phyloP scores from a whole-genome alignment of 1,284 basidiomycete genomes.

The Puccinia coronata region DNA sequence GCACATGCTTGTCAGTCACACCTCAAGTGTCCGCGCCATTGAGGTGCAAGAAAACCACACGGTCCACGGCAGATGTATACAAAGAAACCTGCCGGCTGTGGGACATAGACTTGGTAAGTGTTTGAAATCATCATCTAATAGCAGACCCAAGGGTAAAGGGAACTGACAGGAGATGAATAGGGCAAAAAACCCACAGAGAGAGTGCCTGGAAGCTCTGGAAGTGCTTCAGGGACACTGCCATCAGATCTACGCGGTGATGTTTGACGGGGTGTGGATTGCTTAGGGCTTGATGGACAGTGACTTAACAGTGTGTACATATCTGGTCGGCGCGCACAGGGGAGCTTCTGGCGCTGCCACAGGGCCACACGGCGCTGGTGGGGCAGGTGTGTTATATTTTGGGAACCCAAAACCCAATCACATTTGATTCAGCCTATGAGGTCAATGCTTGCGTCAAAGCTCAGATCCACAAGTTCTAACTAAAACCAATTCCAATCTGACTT shows the following conservation, averaged over 20 bases:
- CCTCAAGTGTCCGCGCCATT: constrained; percentile 79
- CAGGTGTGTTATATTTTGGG: no score
- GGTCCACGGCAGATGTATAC: constrained; percentile 87
- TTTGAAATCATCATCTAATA: neutral
- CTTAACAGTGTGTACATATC: constrained; percentile 82
- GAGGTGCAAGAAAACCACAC: constrained; percentile 79
- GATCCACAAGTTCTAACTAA: no score
- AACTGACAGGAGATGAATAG: neutral
- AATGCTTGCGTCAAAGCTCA: no score
- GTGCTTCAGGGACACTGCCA: constrained; percentile 87
- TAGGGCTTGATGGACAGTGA: constrained; percentile 90
- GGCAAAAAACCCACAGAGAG: constrained; percentile 61
- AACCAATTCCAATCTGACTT: no score
- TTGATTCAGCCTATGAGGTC: no score
- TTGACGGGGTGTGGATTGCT: constrained; percentile 80
- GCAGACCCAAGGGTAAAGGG: no score
- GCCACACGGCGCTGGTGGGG: constrained; percentile 90
- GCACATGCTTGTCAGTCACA: constrained; percentile 75
- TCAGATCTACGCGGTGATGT: constrained; percentile 90
- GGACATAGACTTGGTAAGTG: constrained; percentile 48
- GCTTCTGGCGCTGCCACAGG: constrained; percentile 82
- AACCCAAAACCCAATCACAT: no score
- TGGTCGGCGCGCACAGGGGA: constrained; percentile 79
- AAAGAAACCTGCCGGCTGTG: constrained; percentile 71
- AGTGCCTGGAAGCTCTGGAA: constrained; percentile 80